Evolutionary conservation across 2,329 filamentous ascomycete species (phyloP), one percentile per base, ranked within the genome.

Genomic region (Intubia oerlemansii): DNA sequence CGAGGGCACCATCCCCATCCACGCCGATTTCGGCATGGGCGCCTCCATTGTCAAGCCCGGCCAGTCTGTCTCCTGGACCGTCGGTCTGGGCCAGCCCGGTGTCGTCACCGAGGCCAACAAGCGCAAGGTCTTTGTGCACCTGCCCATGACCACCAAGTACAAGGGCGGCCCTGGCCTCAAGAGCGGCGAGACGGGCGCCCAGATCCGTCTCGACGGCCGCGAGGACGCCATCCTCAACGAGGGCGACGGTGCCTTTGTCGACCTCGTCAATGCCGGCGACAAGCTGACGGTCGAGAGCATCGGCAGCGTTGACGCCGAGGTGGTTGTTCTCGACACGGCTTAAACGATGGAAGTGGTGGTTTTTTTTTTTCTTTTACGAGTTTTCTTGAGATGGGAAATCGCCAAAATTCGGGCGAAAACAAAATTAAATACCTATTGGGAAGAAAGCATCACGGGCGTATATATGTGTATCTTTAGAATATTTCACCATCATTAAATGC

Each of bases 21-120:
- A 90, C 45, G 75, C 80, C 9, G 80, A 91, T 51, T 62, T 90
- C 28, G 69, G 75, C 34, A 88, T 90, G 78, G 69, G 66, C 20
- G 80, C 80, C 0, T 72, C 70, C 6, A 68, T 90, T 32, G 64
- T 90, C 31, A 60, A 57, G 7, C 69, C 76, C 0, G 59, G 62
- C 17, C 58, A 58, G 42, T 60, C 51, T 24, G 34, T 31, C 5
- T 61, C 65, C 40, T 88, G 82, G 65, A 66, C 58, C 7, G 53
- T 85, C 13, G 81, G 82, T 7, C 69, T 48, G 27, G 81, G 82
- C 9, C 19, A 31, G 17, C 30, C 36, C 5, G 70, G 47, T 26
- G 56, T 55, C 29, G 58, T 52, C 10, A 60, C 57, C 1, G 44
- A 57, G 39, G 51, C 50, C 34, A 57, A 50, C 16, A 61, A 67